Evolutionary conservation across 768 basidiomycete genomes (phyloP).

Genomic region (Lactarius deliciosus): DNA sequence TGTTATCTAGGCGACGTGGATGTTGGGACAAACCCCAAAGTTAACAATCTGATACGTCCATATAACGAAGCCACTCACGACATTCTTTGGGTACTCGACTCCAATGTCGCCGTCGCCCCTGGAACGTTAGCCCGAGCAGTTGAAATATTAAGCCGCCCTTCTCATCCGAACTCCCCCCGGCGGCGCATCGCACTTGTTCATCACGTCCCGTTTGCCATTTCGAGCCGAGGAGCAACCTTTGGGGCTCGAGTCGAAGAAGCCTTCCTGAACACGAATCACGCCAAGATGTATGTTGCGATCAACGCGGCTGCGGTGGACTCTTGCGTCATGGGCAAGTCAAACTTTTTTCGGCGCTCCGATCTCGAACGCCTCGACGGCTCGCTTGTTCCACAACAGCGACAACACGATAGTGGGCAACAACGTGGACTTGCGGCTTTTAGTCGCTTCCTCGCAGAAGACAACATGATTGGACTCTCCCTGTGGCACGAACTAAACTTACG

Average conservation of each 20-base stretch:
- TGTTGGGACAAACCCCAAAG: slow-evolving; percentile 94
- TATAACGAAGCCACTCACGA: slow-evolving; percentile 82
- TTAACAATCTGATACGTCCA: slow-evolving; percentile 90
- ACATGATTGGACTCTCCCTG: slow-evolving; percentile 89
- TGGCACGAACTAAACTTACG: slow-evolving; percentile 92
- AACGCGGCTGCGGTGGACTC: slow-evolving; percentile 87
- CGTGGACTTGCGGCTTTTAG: slow-evolving; percentile 77
- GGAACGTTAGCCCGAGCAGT: slow-evolving; percentile 85
- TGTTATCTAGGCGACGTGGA: slow-evolving; percentile 62
- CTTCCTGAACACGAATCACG: slow-evolving; percentile 95
- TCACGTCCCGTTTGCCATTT: slow-evolving; percentile 88
- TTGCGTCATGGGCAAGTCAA: slow-evolving; percentile 96
- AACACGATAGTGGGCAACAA: slow-evolving; percentile 34
- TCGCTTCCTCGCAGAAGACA: slow-evolving; percentile 93
- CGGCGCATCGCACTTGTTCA: slow-evolving; percentile 82
- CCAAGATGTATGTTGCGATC: slow-evolving; percentile 97
- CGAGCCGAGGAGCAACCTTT: slow-evolving; percentile 62
- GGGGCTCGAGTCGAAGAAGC: slow-evolving; percentile 90
- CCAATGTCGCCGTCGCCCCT: slow-evolving; percentile 79
- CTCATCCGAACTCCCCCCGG: slow-evolving; percentile 36
- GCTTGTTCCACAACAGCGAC: slow-evolving; percentile 43
- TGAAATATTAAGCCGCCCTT: slow-evolving; percentile 58
- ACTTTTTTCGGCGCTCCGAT: slow-evolving; percentile 88
- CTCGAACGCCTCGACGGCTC: slow-evolving; percentile 72
- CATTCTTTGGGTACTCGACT: slow-evolving; percentile 95